These are phyloP conservation scores for Aspergillus sclerotiicarbonarius DNA, from an alignment of 495 filamentous ascomycete genomes.

Conservation along the genomic window DNA sequence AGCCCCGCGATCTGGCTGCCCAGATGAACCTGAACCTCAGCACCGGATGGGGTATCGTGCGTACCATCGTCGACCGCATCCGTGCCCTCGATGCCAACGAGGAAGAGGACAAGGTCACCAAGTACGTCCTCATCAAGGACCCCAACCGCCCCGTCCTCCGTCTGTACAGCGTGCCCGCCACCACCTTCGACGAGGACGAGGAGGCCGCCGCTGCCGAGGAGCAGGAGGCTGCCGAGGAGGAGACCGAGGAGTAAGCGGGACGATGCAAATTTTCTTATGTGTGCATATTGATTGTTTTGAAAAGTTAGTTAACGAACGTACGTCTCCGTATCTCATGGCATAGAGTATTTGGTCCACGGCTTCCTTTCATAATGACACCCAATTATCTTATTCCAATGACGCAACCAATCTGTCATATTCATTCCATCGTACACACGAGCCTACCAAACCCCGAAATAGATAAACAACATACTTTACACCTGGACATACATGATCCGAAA, in stretches of 20 bases:
- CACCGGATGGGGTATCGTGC: conserved; percentile 98
- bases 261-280: too few species aligned
- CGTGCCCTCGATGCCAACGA: conserved; percentile 61
- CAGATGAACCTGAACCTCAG: conserved; percentile 97
- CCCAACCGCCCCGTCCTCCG: conserved; percentile 93
- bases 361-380: too few species aligned
- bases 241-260: conserved; percentile 36
- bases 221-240: conserved; percentile 31
- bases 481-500: not conserved
- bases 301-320: too few species aligned
- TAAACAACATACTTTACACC: too few species aligned
- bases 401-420: too few species aligned
- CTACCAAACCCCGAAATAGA: too few species aligned
- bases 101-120: conserved; percentile 61
- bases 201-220: conserved; percentile 47
- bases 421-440: too few species aligned
- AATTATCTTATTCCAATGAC: too few species aligned
- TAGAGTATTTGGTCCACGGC: too few species aligned
- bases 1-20: conserved; percentile 90
- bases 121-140: conserved; percentile 76
- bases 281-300: too few species aligned
- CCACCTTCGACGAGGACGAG: conserved; percentile 83
- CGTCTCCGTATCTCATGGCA: too few species aligned
- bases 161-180: conserved; percentile 84
- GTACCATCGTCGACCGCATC: conserved; percentile 91